Evolutionary conservation across 2,329 filamentous ascomycete genomes (phyloP), one percentile per base, ranked within the genome.

Genomic region (Fusarium euwallaceae): DNA sequence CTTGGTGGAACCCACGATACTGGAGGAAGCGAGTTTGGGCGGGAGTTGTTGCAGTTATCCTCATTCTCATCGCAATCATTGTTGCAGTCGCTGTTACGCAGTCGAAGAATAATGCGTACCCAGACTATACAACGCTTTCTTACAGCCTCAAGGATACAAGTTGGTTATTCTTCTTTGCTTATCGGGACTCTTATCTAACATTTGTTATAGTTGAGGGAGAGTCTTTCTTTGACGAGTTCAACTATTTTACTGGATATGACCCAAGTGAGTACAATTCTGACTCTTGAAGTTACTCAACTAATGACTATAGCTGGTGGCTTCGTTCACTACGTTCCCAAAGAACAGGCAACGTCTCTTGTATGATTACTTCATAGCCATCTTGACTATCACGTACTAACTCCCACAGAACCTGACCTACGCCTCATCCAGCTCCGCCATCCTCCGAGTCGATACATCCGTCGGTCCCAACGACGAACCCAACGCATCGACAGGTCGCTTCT

Each of bases 381-480:
- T 10, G 24, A 41, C 20, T 12, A 3, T n/a, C 27, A 3, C 5
- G 22, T 24, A n/a, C 51, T 22, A 24, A 24, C 70, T 43, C 29
- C 48, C 16, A 60, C 24, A 89, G 87, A 93, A 93, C 81, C 86
- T 93, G 36, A 93, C 92, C 0, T 90, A 89, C 75, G 89, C 90
- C 7, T 86, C 87, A 1, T 76, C 84, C 1, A 81, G 82, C 43
- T 85, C 88, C 0, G 91, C 90, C 11, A 76, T 93, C 20, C 79
- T 93, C 34, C 85, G 83, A 51, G 91, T 93, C 60, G 91, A 93
- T 79, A 91, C 89, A 12, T 86, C 85, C 2, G 88, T 91, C 17
- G 86, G 86, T 10, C 87, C 85, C 3, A 71, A 76, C 2, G 84
- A 83, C 32, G 71, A 76, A 4, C 88, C 88, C 5, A 82, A 90